Percentiles rank a stretch among this genome's conserved stretches.
Evolutionary conservation across 495 filamentous ascomycete species (phyloP).

Genomic region (Sphaerosporella brunnea): DNA sequence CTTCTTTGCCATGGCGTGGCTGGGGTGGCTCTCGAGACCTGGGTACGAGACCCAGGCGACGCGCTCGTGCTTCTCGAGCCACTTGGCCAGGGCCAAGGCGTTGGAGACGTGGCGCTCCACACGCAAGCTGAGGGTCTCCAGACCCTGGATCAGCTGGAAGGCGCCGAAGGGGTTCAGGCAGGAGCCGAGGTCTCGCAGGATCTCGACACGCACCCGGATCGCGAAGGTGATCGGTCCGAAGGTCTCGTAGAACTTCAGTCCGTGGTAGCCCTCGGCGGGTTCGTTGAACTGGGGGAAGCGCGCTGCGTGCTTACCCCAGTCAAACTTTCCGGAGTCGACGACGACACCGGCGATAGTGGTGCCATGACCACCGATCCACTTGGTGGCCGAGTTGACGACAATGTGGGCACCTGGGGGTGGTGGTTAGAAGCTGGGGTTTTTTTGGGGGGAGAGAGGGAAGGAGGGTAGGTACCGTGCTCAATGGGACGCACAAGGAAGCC

Average conservation of each 20-base stretch:
- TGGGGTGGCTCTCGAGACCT: constrained; percentile 65
- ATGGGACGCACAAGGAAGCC: constrained; percentile 83
- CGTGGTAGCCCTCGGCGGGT: constrained; percentile 85
- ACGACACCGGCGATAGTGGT: constrained; percentile 87
- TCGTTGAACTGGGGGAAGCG: constrained; percentile 91
- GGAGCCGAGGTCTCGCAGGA: constrained; percentile 73
- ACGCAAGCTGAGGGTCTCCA: constrained; percentile 79
- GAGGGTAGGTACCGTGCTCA: constrained; percentile 48
- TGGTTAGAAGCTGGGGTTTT: background rate
- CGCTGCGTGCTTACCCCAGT: constrained; percentile 78
- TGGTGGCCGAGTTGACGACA: constrained; percentile 87
- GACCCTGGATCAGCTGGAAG: constrained; percentile 77
- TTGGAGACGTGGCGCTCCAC: constrained; percentile 80
- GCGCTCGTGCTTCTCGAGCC: constrained; percentile 66
- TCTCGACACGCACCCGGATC: constrained; percentile 67
- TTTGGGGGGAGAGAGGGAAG: background rate
- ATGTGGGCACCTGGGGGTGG: constrained; percentile 47
- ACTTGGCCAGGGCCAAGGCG: constrained; percentile 60
- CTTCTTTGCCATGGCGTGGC: constrained; percentile 68
- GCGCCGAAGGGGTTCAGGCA: constrained; percentile 83
- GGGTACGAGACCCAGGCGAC: constrained; percentile 92
- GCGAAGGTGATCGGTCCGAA: constrained; percentile 74
- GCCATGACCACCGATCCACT: constrained; percentile 97
- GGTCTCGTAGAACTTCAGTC: constrained; percentile 92
- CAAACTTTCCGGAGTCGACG: constrained; percentile 84